phyloP scores from a whole-genome alignment of 176 grass and related monocot species.

The Pharus latifolius region DNA sequence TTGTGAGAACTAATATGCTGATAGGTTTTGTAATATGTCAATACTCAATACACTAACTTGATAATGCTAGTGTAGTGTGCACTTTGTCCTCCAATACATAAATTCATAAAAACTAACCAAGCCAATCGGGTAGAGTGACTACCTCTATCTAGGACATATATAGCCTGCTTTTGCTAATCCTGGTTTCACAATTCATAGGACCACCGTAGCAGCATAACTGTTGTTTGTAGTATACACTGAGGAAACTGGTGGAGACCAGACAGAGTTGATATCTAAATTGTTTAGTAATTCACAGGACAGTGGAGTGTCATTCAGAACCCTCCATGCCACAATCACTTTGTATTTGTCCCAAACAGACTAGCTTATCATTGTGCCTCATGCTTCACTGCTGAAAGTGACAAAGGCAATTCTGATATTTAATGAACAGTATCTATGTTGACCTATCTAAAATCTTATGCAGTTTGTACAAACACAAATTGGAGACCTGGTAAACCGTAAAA shows the following conservation, averaged over 20 bases:
- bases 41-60: not conserved
- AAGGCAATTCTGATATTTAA: not conserved
- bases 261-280: not conserved
- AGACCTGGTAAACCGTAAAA: conserved; percentile 28
- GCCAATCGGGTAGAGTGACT: not conserved
- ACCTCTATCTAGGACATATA: too few relatives aligned
- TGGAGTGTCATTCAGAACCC: not conserved
- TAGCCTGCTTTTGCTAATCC: too few relatives aligned
- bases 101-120: not conserved
- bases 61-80: not conserved
- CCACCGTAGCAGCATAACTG: too few relatives aligned
- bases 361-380: not conserved
- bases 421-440: not conserved
- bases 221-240: not conserved
- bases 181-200: too few relatives aligned
- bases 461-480: conserved; percentile 74
- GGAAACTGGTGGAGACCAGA: not conserved
- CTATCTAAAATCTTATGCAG: conserved; percentile 38
- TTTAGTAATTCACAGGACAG: not conserved
- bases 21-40: not conserved
- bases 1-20: not conserved
- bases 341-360: not conserved
- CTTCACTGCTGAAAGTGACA: not conserved
- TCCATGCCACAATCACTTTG: not conserved
- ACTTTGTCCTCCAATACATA: not conserved